Evolutionary conservation across 2,329 filamentous ascomycete species (phyloP).

Genomic region (Trichoderma sp.): DNA sequence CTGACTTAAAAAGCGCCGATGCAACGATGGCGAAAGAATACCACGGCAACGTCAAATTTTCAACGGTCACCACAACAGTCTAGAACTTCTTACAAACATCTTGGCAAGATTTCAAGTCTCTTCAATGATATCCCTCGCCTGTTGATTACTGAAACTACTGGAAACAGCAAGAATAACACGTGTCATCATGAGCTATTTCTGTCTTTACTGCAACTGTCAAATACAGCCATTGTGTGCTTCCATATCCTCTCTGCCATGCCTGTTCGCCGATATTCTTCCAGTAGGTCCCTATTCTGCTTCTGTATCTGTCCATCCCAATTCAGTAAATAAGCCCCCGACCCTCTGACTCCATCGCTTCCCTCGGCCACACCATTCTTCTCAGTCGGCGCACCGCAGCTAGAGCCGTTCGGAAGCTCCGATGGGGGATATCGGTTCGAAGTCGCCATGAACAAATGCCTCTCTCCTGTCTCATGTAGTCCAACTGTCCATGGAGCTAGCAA

Average conservation of each 20-base stretch:
- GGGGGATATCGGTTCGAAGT: not conserved
- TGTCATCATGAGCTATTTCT: not conserved
- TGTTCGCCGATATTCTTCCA: not conserved
- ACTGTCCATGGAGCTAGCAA: not conserved
- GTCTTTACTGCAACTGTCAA: not conserved
- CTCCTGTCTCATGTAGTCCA: not conserved
- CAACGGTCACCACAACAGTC: not conserved
- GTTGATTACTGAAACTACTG: too few relatives aligned
- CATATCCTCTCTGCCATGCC: not conserved
- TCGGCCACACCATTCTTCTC: not conserved
- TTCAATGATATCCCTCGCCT: not conserved
- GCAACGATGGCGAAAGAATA: not conserved
- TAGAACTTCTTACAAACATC: not conserved
- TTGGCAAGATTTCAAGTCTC: not conserved
- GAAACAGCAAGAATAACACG: not conserved
- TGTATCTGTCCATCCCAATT: not conserved
- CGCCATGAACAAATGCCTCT: not conserved
- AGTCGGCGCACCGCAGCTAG: not conserved
- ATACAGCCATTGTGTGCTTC: not conserved
- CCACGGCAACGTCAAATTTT: not conserved
- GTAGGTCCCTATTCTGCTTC: not conserved
- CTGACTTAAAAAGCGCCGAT: too few relatives aligned
- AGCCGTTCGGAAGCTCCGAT: not conserved
- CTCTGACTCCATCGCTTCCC: not conserved
- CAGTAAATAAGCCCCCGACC: not conserved